Evolutionary conservation across 345 rosid genomes (phyloP).

Genomic region (Ailanthus altissimus): DNA sequence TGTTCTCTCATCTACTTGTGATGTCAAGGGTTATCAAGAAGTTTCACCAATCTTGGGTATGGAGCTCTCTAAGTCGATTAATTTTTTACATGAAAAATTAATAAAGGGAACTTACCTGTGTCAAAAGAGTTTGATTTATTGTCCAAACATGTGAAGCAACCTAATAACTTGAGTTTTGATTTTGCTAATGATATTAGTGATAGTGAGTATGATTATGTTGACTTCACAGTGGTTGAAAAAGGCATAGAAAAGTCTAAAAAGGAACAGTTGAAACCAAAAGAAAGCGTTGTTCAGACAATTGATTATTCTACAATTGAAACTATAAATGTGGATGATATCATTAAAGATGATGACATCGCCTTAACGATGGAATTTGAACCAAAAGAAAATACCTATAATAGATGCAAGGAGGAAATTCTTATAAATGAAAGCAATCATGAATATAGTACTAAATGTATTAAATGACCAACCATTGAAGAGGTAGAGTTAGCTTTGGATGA

Average conservation of each 20-base stretch:
- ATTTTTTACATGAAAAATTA: conserved; percentile 58
- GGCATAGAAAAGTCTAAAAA: conserved; percentile 51
- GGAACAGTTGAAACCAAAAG: conserved; percentile 30
- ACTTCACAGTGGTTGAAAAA: conserved; percentile 44
- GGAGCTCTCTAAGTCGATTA: conserved; percentile 70
- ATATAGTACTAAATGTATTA: conserved; percentile 19
- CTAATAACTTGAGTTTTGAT: conserved; percentile 23
- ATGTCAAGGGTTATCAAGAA: conserved; percentile 43
- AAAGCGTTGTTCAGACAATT: conserved; percentile 19
- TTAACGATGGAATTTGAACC: conserved; percentile 22
- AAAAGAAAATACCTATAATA: conserved; percentile 15
- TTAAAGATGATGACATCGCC: conserved; percentile 42
- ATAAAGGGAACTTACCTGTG: conserved; percentile 41
- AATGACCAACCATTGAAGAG: conserved; percentile 30
- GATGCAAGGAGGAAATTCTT: conserved; percentile 16
- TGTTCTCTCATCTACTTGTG: conserved; percentile 35
- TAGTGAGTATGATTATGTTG: conserved; percentile 37
- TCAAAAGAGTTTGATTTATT: conserved; percentile 31
- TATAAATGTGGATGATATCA: conserved; percentile 53
- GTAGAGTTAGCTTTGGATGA: conserved; percentile 37
- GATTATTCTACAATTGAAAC: conserved; percentile 47
- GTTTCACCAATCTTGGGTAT: conserved; percentile 41
- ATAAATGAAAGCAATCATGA: conserved; percentile 35
- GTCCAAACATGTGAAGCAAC: conserved; percentile 27
- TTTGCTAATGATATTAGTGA: conserved; percentile 21